Evolutionary conservation across 1,139 yeast genomes (phyloP).

Genomic region (Debaryomyces udenii): DNA sequence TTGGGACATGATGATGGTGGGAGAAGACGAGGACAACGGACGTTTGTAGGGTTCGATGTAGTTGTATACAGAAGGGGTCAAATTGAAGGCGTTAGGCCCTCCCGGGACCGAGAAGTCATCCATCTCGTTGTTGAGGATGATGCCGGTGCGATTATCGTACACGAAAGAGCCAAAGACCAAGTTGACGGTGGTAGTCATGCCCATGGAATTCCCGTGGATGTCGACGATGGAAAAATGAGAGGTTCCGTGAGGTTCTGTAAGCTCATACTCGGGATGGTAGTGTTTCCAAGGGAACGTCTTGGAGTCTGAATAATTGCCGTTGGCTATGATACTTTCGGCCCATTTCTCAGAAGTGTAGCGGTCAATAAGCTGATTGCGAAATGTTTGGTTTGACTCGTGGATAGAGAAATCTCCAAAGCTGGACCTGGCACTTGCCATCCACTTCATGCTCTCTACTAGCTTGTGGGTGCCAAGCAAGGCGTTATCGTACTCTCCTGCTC

Average conservation of each 20-base stretch:
- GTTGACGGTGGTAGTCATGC: constrained; percentile 91
- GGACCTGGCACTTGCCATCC: constrained; percentile 86
- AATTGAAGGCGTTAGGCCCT: constrained; percentile 71
- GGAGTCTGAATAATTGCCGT: constrained; percentile 51
- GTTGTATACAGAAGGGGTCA: constrained; percentile 80
- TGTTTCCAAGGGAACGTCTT: constrained; percentile 68
- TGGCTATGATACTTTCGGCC: constrained; percentile 51
- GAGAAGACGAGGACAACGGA: constrained; percentile 84
- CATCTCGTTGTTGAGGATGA: constrained; percentile 88
- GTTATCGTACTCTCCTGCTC: constrained; percentile 31
- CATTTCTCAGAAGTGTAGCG: constrained; percentile 49
- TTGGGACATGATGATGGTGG: constrained; percentile 57
- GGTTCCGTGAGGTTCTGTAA: constrained; percentile 82
- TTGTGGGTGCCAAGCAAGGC: constrained; percentile 49
- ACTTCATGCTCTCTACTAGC: constrained; percentile 84
- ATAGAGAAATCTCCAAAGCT: constrained; percentile 66
- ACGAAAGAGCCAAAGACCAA: constrained; percentile 79
- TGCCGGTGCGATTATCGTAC: constrained; percentile 80
- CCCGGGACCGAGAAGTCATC: constrained; percentile 89
- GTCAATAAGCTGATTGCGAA: constrained; percentile 28
- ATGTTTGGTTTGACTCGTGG: constrained; percentile 17
- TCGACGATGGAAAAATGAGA: constrained; percentile 84
- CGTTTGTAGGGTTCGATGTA: constrained; percentile 74
- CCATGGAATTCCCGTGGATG: constrained; percentile 68
- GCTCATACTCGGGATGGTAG: constrained; percentile 78